phyloP scores from a whole-genome alignment of 176 grass and related monocot genomes.

The Chrysopogon serrulatus region DNA sequence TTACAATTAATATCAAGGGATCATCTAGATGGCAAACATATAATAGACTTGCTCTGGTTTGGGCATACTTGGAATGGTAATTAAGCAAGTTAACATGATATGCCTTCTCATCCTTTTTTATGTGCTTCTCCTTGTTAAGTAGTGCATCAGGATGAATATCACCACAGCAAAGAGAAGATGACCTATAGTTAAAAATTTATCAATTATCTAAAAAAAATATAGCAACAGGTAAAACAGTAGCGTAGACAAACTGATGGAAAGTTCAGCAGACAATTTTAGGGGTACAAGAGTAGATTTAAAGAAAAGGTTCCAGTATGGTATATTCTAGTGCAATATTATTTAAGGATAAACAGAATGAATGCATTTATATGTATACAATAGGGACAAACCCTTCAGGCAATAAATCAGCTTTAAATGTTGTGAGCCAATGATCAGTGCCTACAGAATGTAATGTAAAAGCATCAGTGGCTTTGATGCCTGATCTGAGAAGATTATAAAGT shows the following conservation, averaged over 20 bases:
- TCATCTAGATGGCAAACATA: not conserved
- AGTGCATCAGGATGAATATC: conserved; percentile 73
- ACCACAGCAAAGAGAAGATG: conserved; percentile 59
- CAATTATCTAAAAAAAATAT: conserved; percentile 3
- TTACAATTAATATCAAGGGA: conserved; percentile 19
- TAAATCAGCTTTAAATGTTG: not conserved
- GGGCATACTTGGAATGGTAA: conserved; percentile 63
- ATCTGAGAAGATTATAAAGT: not conserved
- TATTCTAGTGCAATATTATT: conserved; percentile 2
- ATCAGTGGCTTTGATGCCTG: not conserved
- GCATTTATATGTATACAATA: not conserved
- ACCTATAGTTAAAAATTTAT: conserved; percentile 47
- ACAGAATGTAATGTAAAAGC: not conserved
- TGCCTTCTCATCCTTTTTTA: conserved; percentile 44
- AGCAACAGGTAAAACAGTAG: not conserved
- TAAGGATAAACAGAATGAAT: not conserved
- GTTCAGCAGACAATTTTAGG: not conserved
- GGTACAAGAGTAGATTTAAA: not conserved
- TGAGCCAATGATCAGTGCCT: not conserved
- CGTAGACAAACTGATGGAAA: not conserved
- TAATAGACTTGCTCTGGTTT: conserved; percentile 17
- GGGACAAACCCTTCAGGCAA: not conserved
- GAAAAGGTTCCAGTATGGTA: not conserved
- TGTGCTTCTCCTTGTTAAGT: conserved; percentile 45
- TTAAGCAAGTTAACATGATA: conserved; percentile 55